Base-by-base conservation (phyloP, 768 basidiomycete genomes). In the Cyclocybe aegerita region DNA sequence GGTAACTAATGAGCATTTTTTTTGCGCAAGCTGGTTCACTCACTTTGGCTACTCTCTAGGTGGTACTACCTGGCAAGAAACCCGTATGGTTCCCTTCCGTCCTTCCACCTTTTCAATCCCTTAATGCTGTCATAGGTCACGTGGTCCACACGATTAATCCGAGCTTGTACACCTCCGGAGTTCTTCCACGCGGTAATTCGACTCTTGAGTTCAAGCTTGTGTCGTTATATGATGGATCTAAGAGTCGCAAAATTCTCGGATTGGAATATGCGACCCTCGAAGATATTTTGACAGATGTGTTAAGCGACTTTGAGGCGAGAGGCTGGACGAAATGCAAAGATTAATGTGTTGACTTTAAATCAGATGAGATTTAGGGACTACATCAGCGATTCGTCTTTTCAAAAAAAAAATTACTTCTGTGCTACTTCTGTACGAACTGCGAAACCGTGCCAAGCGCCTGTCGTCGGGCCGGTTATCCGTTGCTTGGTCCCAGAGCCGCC, bases 1-100 rank as follows among this genome's bases (percentile, higher is more conserved):
- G 70, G 73, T 55, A 44, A 23, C 4, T 23, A 23, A n/a, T n/a
- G n/a, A n/a, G 23, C 23, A 23, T 3, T 5, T 23, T 23, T 23
- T 23, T 5, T 23, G 23, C 5, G 23, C 23, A 23, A 3, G 23
- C 23, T 23, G 23, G 23, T 23, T 3, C 5, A 23, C 2, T 23
- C 23, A 23, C 23, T 23, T 1, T 23, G 23, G 5, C 23, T 23
- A 5, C 23, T 23, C 2, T 23, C 23, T 2, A 56, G 46, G 52
- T 46, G 16, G 35, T 31, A 38, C 39, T 3, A 52, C 50, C 30
- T 52, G 44, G 44, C 50, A 52, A 15, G 31, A 38, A 29, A 35
- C 39, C 12, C 43, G 50, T 52, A 15, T 11, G 39, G 33, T 40
- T 11, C 4, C 39, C 10, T 41, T 23, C 12, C 34, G 5, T 23